Evolutionary conservation across 2,329 filamentous ascomycete species (phyloP), one percentile per base, ranked within the genome.

Genomic region (Cladophialophora immunda): DNA sequence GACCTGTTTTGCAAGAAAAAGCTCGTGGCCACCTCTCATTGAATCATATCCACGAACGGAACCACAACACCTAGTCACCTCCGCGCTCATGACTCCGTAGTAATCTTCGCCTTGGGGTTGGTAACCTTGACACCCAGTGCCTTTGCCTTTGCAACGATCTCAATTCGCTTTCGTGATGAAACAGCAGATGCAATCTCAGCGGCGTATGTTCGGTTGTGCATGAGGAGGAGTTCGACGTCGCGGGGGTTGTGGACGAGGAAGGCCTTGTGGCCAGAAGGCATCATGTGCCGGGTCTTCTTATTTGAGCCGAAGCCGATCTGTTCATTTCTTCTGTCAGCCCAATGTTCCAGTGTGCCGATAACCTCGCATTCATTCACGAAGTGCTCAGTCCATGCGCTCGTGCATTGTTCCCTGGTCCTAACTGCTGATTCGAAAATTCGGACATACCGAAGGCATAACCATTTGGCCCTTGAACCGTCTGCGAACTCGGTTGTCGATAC

Each of bases 131-230:
- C 95, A 81, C 94, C 93, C 80, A 99, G 87, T 85, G 97, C 91
- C 92, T 98, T 98, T 75, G 95, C 95, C 83, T 94, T 92, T 80
- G 92, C 88, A 79, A 99, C 90, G 85, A 99, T 99, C 80, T 97
- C 94, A 84, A 99, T 90, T 84, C 95, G 90, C 92, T 99, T 99
- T 85, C 94, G 89, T 81, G 95, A 97, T 72, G 95, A 99, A 83
- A 99, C 95, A 83, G 92, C 92, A 88, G 97, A 93, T 82, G 92
- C 92, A 83, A 99, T 99, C 89, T 99, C 95, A 81, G 95, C 95
- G 82, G 95, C 95, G 86, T 92, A 97, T 84, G 93, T 97, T 83
- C 91, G 91, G 92, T 98, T 98, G 92, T 99, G 95, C 95, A 99
- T 99, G 78, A 99, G 88, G 80, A 99, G 90, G 72, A 99, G 91